Percentiles rank a stretch among this genome's conserved stretches.
Evolutionary conservation across 495 filamentous ascomycete genomes (phyloP).

Genomic region (Mytilinidion resinicola): DNA sequence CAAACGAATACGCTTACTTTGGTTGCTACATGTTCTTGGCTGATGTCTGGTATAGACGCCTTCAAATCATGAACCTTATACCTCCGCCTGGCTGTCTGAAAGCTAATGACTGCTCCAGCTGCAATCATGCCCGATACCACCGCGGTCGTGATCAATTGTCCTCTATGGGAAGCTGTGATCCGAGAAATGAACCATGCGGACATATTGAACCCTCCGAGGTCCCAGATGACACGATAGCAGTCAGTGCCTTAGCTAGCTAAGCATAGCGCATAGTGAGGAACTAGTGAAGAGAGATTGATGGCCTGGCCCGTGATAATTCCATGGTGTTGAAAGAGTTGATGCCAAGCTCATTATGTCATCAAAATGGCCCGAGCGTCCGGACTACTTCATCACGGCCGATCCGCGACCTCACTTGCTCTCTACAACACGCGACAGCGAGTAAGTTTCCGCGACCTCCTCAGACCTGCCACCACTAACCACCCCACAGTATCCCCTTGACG

Average conservation of each 20-base stretch:
- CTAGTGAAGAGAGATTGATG: neutral
- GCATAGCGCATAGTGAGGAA: neutral
- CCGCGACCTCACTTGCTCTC: neutral
- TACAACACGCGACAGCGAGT: slow-evolving; percentile 2
- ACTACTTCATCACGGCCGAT: neutral
- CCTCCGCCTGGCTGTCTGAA: slow-evolving; percentile 32
- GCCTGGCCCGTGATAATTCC: neutral
- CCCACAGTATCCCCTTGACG: neutral
- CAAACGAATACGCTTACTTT: slow-evolving; percentile 18
- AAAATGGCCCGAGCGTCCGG: neutral
- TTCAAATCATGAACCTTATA: slow-evolving; percentile 36
- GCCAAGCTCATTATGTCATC: neutral
- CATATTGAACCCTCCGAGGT: slow-evolving; percentile 35
- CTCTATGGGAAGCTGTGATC: slow-evolving; percentile 46
- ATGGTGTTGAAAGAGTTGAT: neutral
- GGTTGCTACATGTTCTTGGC: slow-evolving; percentile 32
- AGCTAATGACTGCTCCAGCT: slow-evolving; percentile 55
- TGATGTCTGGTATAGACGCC: slow-evolving; percentile 36
- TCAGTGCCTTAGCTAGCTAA: neutral
- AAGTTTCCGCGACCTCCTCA: neutral
- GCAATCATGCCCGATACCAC: slow-evolving; percentile 69
- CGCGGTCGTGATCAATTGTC: slow-evolving; percentile 70
- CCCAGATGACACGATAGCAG: neutral
- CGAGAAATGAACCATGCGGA: slow-evolving; percentile 50
- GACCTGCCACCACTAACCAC: neutral